Conservation (phyloP, 306 rosid genomes). For the Trichosanthes cucumerina region DNA sequence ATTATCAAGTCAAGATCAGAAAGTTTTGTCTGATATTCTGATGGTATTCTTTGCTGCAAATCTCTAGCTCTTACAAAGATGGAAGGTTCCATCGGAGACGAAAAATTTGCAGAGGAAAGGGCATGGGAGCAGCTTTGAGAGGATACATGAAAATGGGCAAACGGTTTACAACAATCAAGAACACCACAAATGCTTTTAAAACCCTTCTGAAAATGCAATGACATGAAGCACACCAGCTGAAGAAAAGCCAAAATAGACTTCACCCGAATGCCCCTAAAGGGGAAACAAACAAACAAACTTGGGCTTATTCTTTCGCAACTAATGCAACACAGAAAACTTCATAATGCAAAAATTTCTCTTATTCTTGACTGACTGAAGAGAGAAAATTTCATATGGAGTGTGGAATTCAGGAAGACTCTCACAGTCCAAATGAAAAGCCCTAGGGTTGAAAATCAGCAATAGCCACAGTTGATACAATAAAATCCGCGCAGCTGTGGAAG, state of each 20-base stretch:
- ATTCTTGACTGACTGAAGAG: background rate
- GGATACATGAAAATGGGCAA: constrained; percentile 13
- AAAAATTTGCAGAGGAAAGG: constrained; percentile 8
- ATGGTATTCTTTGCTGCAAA: constrained; percentile 15
- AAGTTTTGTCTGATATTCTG: constrained; percentile 15
- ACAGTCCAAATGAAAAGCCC: background rate
- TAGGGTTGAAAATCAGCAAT: background rate
- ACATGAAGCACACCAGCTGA: constrained; percentile 7
- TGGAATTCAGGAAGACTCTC: background rate
- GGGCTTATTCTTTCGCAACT: background rate
- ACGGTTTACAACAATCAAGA: constrained; percentile 11
- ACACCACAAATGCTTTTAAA: background rate
- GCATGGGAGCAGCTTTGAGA: constrained; percentile 7
- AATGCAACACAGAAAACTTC: background rate
- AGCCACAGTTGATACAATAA: background rate
- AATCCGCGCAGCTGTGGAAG: background rate
- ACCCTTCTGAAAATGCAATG: background rate
- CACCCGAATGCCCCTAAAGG: background rate
- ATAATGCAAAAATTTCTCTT: background rate
- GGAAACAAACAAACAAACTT: background rate
- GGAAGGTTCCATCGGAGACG: constrained; percentile 15
- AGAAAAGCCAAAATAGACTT: background rate
- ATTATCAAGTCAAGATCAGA: constrained; percentile 40
- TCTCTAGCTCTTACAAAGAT: constrained; percentile 12
- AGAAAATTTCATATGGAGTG: background rate